Conservation (phyloP, 352 stramenopile species). For the Pythium phragmiticola region DNA sequence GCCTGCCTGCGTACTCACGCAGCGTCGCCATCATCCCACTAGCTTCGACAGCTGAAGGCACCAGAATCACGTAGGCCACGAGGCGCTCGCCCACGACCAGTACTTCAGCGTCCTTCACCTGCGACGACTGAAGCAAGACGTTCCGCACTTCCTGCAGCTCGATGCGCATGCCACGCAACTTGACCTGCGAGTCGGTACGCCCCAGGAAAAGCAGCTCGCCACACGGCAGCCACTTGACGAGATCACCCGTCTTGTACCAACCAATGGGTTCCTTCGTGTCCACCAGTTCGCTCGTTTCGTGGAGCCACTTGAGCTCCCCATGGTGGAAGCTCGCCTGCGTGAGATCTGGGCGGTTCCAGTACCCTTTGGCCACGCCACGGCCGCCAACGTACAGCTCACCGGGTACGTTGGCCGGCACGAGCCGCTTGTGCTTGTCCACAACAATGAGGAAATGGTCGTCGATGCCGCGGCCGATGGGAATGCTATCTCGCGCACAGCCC, state of each 20-base stretch:
- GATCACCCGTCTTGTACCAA: constrained; percentile 72
- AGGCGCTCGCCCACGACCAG: constrained; percentile 37
- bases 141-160: constrained; percentile 81
- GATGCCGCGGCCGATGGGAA: constrained; percentile 59
- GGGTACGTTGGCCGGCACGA: constrained; percentile 47
- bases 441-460: constrained; percentile 46
- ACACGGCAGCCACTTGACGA: constrained; percentile 53
- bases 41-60: not conserved
- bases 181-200: constrained; percentile 73
- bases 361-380: constrained; percentile 56
- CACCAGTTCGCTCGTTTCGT: constrained; percentile 3
- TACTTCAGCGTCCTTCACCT: constrained; percentile 49
- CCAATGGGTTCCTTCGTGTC: constrained; percentile 5
- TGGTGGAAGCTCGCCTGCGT: constrained; percentile 34
- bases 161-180: constrained; percentile 78
- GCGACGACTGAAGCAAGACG: constrained; percentile 38
- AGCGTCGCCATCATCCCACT: not conserved
- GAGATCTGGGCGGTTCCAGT: constrained; percentile 52
- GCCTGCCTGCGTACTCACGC: constrained; percentile 26
- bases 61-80: constrained; percentile 52
- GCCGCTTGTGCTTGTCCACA: constrained; percentile 42
- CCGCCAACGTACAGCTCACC: constrained; percentile 77
- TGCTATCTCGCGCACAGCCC: constrained; percentile 25
- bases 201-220: constrained; percentile 65
- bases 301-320: constrained; percentile 10